Conservation (phyloP, 208 protist genomes). For the Leishmania gerbilli region DNA sequence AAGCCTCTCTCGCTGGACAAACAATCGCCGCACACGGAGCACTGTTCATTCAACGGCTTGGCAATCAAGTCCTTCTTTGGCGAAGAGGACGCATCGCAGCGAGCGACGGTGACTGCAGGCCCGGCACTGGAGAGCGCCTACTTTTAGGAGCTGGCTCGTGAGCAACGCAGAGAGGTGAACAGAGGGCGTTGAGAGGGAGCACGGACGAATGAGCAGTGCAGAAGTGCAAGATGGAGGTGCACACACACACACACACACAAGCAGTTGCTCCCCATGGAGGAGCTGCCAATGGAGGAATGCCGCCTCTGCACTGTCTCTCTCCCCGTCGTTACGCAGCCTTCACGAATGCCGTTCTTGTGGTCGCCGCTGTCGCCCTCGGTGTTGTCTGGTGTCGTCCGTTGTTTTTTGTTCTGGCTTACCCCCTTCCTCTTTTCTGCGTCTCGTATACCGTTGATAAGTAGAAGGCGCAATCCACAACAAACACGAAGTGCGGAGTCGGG, state of each 20-base stretch:
- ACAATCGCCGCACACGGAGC: neutral
- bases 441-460: neutral
- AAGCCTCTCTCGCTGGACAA: neutral
- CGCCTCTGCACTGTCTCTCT: neutral
- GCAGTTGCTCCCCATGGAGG: neutral
- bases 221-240: neutral
- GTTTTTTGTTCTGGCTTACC: neutral
- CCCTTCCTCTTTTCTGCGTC: neutral
- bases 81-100: conserved; percentile 9
- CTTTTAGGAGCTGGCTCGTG: conserved; percentile 28
- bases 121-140: conserved; percentile 37
- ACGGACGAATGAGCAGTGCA: neutral
- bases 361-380: neutral
- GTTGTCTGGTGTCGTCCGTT: neutral
- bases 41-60: conserved; percentile 19
- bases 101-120: conserved; percentile 12
- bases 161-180: too few species aligned
- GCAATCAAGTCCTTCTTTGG: conserved; percentile 49
- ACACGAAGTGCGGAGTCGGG: neutral
- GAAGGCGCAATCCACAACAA: neutral
- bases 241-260: neutral
- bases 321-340: neutral
- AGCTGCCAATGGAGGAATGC: neutral
- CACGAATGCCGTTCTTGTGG: neutral
- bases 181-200: too few species aligned